Evolutionary conservation across 495 filamentous ascomycete species (phyloP), one percentile per base, ranked within the genome.

Genomic region (Aspergillus mulundensis): DNA sequence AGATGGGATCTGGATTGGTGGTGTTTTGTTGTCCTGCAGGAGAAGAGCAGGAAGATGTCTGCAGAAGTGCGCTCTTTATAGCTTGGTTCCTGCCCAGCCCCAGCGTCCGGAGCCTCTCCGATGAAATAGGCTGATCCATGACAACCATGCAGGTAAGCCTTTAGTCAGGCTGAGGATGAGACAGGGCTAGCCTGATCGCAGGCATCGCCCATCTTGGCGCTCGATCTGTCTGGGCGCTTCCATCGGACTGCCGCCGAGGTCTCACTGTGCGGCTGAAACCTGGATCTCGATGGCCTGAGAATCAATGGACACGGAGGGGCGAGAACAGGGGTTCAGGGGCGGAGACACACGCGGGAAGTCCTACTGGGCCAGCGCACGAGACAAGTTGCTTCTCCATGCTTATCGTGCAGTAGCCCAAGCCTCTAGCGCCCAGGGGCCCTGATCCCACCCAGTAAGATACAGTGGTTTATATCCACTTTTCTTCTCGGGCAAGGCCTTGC

Each of bases 381-480:
- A 34, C 25, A 34, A 19, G 45, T 48, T 20, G 34, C 20, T 48
- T 36, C 45, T 48, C 15, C 45, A 34, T 48, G 24, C 12, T 48
- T 19, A 48, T n/a, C n/a, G 15, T 18, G 45, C 45, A 48, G 45
- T 48, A 48, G 44, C 20, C n/a, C n/a, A n/a, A n/a, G n/a, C n/a
- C n/a, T n/a, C n/a, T n/a, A n/a, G 25, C 8, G 25, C 25, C 8
- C 25, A 28, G 25, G 25, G 25, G 25, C 8, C 25, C n/a, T n/a
- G n/a, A n/a, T n/a, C n/a, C n/a, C 8, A 8, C 25, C 25, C 25
- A 28, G 25, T 28, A 3, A 28, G 3, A 28, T 8, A 8, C 3
- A 8, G 4, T 8, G 3, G 25, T 28, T 8, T 3, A 4, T 28
- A 28, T 8, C 25, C 25, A 28, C 25, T 28, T 8, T 8, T 28